A percentile compares a stretch with the other conserved stretches of the same genome.
Evolutionary conservation across 2,329 filamentous ascomycete species (phyloP).

Genomic region (Elsinoe arachidis): DNA sequence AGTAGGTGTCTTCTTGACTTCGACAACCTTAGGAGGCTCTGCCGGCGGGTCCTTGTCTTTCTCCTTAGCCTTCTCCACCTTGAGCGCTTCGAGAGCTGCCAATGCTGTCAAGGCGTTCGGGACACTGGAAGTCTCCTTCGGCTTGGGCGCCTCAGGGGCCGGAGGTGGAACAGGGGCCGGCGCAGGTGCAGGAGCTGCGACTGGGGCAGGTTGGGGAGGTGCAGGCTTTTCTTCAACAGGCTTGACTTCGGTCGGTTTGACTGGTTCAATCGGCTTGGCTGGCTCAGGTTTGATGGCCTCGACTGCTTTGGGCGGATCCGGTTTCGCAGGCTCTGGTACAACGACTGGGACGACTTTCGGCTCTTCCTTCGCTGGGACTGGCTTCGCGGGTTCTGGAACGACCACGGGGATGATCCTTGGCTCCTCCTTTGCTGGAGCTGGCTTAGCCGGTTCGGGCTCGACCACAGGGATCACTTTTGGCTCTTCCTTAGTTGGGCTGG

Average conservation of each 20-base stretch:
- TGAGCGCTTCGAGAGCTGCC: neutral
- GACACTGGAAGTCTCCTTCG: neutral
- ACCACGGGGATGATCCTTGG: neutral
- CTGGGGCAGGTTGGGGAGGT: neutral
- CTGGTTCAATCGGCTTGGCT: neutral
- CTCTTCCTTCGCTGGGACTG: neutral
- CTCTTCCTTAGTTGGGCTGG: neutral
- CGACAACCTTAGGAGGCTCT: neutral
- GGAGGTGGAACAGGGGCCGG: neutral
- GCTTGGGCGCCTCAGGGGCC: neutral
- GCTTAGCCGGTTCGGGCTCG: neutral
- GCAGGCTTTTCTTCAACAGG: neutral
- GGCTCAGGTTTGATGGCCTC: neutral
- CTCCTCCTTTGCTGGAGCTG: neutral
- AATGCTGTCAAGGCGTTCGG: neutral
- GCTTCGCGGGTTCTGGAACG: neutral
- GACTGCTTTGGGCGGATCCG: neutral
- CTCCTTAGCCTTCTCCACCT: slow-evolving; percentile 4
- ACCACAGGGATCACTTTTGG: neutral
- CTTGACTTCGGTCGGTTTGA: neutral
- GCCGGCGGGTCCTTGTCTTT: neutral
- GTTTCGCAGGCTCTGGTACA: neutral
- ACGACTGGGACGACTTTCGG: neutral
- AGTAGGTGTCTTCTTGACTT: slow-evolving; percentile 7
- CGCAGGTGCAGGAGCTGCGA: neutral